These are phyloP conservation scores for Trichoderma brevicompactum DNA, from an alignment of 2,329 filamentous ascomycete genomes.

Conservation along the genomic window DNA sequence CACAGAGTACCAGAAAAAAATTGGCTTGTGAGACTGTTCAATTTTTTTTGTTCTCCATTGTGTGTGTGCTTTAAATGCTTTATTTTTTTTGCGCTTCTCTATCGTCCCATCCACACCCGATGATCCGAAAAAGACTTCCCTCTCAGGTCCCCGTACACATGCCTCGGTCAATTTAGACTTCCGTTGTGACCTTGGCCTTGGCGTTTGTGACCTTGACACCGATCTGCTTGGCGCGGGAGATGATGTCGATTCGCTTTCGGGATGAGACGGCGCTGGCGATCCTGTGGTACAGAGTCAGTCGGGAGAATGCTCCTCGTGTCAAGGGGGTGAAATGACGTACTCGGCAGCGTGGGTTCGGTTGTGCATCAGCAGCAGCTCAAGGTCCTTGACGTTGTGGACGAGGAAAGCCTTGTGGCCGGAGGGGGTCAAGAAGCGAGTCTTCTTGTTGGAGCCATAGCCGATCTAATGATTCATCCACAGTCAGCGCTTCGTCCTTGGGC, in stretches of 20 bases:
- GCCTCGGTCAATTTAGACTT: slow-evolving; percentile 63
- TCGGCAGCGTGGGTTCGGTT: slow-evolving; percentile 99
- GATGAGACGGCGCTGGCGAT: slow-evolving; percentile 98
- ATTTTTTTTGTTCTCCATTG: slow-evolving; percentile 27
- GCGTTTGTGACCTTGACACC: slow-evolving; percentile 99
- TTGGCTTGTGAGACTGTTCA: slow-evolving; percentile 3
- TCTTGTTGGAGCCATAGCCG: slow-evolving; percentile 98
- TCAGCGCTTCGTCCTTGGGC: slow-evolving; percentile 23
- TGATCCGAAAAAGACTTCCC: slow-evolving; percentile 8
- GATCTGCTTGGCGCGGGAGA: slow-evolving; percentile 95
- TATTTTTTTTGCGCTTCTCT: slow-evolving; percentile 25
- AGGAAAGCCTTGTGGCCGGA: slow-evolving; percentile 99
- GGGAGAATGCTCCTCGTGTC: not conserved
- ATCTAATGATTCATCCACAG: slow-evolving; percentile 63
- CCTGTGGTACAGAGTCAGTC: slow-evolving; percentile 56
- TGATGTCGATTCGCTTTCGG: slow-evolving; percentile 97
- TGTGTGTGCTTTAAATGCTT: slow-evolving; percentile 25
- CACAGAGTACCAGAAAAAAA: not conserved
- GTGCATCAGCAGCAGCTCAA: slow-evolving; percentile 99
- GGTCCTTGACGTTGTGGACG: slow-evolving; percentile 93
- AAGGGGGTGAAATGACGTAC: slow-evolving; percentile 61
- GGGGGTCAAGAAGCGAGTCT: slow-evolving; percentile 98
- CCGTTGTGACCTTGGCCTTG: slow-evolving; percentile 98
- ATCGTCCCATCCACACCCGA: slow-evolving; percentile 23
- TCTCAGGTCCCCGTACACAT: not conserved